A percentile compares a stretch with the other conserved stretches of the same genome.
phyloP scores from a whole-genome alignment of 2,329 filamentous ascomycete genomes.

The Thelonectria discophora region DNA sequence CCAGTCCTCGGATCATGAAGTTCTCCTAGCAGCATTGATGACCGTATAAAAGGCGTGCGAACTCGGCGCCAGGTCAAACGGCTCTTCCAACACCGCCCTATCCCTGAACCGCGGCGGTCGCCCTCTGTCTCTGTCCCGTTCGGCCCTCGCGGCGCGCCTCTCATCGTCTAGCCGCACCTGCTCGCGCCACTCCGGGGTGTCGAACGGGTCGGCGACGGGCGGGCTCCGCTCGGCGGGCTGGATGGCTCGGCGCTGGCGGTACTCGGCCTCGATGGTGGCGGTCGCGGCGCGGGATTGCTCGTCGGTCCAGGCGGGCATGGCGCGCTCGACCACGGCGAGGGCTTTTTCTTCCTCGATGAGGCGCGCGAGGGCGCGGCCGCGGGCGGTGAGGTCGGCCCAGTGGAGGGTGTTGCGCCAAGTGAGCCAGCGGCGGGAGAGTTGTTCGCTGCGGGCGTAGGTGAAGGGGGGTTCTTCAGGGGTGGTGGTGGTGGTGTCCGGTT shows the following conservation, averaged over 20 bases:
- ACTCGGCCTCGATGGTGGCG: not conserved
- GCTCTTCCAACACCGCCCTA: no score
- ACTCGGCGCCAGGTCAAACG: no score
- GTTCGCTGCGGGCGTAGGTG: conserved; percentile 45
- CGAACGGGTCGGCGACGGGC: not conserved
- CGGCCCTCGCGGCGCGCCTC: no score
- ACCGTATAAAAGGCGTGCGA: conserved; percentile 4
- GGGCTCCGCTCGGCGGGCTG: not conserved
- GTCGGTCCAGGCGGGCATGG: not conserved
- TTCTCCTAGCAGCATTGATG: not conserved
- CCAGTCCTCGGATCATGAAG: no score
- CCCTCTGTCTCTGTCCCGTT: no score
- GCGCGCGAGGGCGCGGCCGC: conserved; percentile 51
- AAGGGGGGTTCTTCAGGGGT: conserved; percentile 1
- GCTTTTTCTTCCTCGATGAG: conserved; percentile 52
- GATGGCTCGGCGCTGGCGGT: not conserved
- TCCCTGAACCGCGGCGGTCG: no score
- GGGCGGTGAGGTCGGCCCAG: conserved; percentile 52
- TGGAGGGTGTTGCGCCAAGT: conserved; percentile 44
- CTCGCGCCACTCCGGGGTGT: not conserved
- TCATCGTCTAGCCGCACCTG: not conserved
- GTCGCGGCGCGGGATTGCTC: not conserved
- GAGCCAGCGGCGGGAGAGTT: conserved; percentile 46
- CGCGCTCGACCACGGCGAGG: conserved; percentile 39
- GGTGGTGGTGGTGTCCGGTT: conserved; percentile 6